Conservation (phyloP, 1,284 basidiomycete genomes). For the Apiotrichum brassicae region DNA sequence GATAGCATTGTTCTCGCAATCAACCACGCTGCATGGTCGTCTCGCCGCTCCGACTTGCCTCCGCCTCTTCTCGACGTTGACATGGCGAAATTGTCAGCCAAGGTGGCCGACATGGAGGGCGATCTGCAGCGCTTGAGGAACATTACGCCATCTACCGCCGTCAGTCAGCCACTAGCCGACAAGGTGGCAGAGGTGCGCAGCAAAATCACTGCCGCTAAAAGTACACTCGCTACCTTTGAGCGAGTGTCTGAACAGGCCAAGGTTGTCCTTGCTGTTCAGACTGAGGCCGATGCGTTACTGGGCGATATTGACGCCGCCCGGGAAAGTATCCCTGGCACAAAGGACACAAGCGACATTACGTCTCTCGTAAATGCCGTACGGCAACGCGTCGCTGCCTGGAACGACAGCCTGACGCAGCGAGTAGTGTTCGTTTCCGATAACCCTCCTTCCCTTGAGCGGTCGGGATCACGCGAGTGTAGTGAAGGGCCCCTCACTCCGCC, state of each 20-base stretch:
- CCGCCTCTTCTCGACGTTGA: not conserved
- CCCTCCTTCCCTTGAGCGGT: not conserved
- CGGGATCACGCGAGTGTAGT: not conserved
- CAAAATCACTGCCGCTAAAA: not conserved
- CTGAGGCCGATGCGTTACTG: conserved; percentile 13
- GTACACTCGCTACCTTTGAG: conserved; percentile 4
- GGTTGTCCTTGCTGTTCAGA: conserved; percentile 8
- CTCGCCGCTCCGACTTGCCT: not conserved
- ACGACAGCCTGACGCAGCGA: conserved; percentile 4
- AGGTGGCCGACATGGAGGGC: not conserved
- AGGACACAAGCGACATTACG: not conserved
- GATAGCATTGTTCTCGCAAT: conserved; percentile 1
- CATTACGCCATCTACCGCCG: not conserved
- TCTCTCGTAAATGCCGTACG: not conserved
- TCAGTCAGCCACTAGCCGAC: not conserved
- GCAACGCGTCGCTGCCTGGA: conserved; percentile 7
- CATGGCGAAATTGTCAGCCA: not conserved
- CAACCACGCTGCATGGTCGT: conserved; percentile 11
- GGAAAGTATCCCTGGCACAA: not conserved
- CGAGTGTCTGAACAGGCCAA: conserved; percentile 14
- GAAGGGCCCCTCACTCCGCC: conserved; percentile 15
- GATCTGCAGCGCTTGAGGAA: conserved; percentile 4
- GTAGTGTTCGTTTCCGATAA: conserved; percentile 7
- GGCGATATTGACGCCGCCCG: conserved; percentile 27
- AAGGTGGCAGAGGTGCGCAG: not conserved